A percentile compares a stretch with the other conserved stretches of the same genome.
Conservation (phyloP, 768 basidiomycete genomes). For the Auricularia sp. region DNA sequence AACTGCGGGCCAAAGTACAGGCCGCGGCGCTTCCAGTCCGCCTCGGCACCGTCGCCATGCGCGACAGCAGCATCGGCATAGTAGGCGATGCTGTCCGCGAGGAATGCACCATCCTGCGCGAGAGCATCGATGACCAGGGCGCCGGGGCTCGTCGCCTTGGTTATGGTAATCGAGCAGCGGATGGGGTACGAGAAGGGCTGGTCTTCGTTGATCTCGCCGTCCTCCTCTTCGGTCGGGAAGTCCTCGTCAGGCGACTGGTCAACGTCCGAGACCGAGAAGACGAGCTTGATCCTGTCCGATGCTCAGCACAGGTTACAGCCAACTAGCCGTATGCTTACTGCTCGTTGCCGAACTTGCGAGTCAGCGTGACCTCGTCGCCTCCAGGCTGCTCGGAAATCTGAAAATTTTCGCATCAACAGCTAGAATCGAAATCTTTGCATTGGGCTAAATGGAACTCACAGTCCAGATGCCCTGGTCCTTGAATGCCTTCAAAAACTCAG, state of each 20-base stretch:
- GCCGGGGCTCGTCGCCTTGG: conserved; percentile 50
- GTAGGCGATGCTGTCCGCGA: conserved; percentile 84
- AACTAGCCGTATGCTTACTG: conserved; percentile 41
- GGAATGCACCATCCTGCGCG: conserved; percentile 67
- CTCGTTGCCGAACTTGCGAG: conserved; percentile 86
- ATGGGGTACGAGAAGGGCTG: conserved; percentile 48
- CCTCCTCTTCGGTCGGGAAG: conserved; percentile 31
- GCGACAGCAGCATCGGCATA: conserved; percentile 66
- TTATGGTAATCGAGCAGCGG: conserved; percentile 72
- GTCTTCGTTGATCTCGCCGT: conserved; percentile 25
- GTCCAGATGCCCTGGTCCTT: conserved; percentile 66
- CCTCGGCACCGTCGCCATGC: conserved; percentile 71
- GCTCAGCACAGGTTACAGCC: not conserved
- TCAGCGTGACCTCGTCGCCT: conserved; percentile 71
- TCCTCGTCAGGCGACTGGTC: conserved; percentile 34
- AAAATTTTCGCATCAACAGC: not conserved
- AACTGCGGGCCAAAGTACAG: conserved; percentile 93
- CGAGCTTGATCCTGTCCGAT: conserved; percentile 59
- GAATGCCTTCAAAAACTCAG: conserved; percentile 74
- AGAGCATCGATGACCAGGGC: conserved; percentile 71
- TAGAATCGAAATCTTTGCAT: not conserved
- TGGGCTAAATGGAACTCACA: conserved; percentile 29
- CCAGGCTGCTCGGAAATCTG: conserved; percentile 63
- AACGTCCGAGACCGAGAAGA: conserved; percentile 90
- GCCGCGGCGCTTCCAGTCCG: conserved; percentile 88